Evolutionary conservation across 192 early-diverging fungal genomes (phyloP), one percentile per base, ranked within the genome.

Genomic region (Rhizophagus prolifer): DNA sequence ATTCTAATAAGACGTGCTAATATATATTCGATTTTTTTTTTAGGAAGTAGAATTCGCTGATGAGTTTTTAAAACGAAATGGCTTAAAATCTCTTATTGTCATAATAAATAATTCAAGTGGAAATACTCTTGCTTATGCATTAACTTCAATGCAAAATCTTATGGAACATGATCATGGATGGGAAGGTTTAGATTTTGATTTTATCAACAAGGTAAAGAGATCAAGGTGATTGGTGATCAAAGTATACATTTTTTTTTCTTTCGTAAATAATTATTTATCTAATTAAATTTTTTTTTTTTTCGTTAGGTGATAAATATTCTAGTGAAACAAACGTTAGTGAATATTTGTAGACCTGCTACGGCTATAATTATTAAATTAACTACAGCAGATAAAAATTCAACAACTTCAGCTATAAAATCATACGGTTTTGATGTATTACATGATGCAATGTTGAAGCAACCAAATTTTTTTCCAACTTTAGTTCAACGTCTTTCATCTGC

Each of bases 71-170:
- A 74, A 80, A 36, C 66, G 83, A 41, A 87, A 83, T 16, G 91
- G 91, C 13, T 76, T 90, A 28, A 77, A 84, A 58, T 84, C 84
- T 25, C 79, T 92, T 14, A 89, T 91, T 59, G 85, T 86, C 19
- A 81, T 86, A 58, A 90, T 92, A 58, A 85, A 86, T 66, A 87
- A 84, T 31, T 67, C 81, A 2, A 81, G 77, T 76, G 91, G 91
- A 14, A 92, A 92, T 70, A 92, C 90, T 5, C 78, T 92, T 6
- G 91, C 91, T 9, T 92, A 92, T 82, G 91, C 91, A 4, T 78
- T 92, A 61, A 87, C 85, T 46, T 88, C 91, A 2, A 80, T 92
- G 62, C 79, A 82, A 34, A 87, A 85, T n/a, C 77, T 92, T 16
- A 87, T 91, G 87, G 91, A 92, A 44, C 90, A 91, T 74, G 82